Evolutionary conservation across 441 rosid genomes (phyloP), one percentile per base, ranked within the genome.

Genomic region (Bruguiera hainesii): DNA sequence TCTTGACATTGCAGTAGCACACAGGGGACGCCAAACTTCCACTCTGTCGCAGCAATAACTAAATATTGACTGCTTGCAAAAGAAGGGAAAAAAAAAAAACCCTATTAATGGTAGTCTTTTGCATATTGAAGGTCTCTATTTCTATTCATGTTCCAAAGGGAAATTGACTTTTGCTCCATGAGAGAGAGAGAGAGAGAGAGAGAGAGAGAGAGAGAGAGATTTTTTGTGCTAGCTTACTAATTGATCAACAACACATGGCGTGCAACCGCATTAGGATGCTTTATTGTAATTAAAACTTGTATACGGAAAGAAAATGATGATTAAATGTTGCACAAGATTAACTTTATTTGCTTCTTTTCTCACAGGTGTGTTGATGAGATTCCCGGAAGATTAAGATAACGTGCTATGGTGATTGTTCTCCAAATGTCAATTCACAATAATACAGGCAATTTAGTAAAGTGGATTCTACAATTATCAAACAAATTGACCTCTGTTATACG

Each of bases 251-350:
- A 55, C 16, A 23, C 58, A 55, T 11, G 29, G 58, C 60, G 67
- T 52, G 75, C 62, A 53, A 71, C 69, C 50, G 60, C 56, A 56
- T 60, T 48, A 60, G 25, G 49, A 28, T 7, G 73, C 56, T 37
- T 56, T 7, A 19, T 64, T 46, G 72, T 28, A 1, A 23, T 26
- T 23, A 50, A 16, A 11, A 73, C 71, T 77, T 75, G 82, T 65
- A 39, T 10, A 63, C 18, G 15, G 20, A 53, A 63, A 35, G 39
- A n/a, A 63, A 49, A 64, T 48, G 30, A 53, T 56, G 73, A 64
- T 73, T 64, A 28, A 21, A 28, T 10, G 52, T 48, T 60, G 70
- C 55, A 63, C 61, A 25, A 0, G 18, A 56, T 33, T 33, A 33
- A 33, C 46, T 63, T 33, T 33, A 57, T 46, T 29, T 25, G 58